Evolutionary conservation across 2,329 filamentous ascomycete genomes (phyloP), one percentile per base, ranked within the genome.

Genomic region (Lecanosticta acicola): DNA sequence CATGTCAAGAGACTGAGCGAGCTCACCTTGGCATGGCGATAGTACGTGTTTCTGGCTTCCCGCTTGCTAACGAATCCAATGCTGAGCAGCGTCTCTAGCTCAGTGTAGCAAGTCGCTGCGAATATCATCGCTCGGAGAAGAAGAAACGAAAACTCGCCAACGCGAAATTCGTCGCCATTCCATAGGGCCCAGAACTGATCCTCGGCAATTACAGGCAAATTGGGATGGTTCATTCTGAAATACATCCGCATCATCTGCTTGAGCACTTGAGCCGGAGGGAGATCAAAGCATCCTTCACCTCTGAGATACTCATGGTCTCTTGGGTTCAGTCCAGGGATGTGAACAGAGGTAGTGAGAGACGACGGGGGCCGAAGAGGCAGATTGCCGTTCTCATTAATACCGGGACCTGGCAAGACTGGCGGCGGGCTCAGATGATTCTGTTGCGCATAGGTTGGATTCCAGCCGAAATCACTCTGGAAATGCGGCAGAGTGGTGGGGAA

Each of bases 61-160:
- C 53, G 50, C 37, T 56, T 56, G 33, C 48, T 54, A 13, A 50
- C 46, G 32, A 56, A 56, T 24, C 51, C 53, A 5, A 56, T 29
- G 18, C 42, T 46, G 18, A 48, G 49, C 17, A 56, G 35, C 1
- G 43, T 48, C 9, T 54, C 53, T 4, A 46, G 38, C 26, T 54
- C 51, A 14, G 46, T 46, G 18, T 54, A 53, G 18, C 50, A 51
- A 9, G 48, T 46, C 10, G 49, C 45, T 17, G 49, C 46, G 39
- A 51, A 51, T 11, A 51, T 48, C 49, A 51, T 51, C 9, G 49
- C 29, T 29, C 46, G 20, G 14, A 51, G 32, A 9, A 51, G 40
- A 4, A 51, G 19, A 18, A 43, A 46, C 11, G 49, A 49, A 29
- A 45, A 49, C 32, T 49, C 39, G 16, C 43, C 43, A 33, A 46